Evolutionary conservation across 176 grass and related monocot genomes (phyloP).

Genomic region (Phoenix roebelenii): DNA sequence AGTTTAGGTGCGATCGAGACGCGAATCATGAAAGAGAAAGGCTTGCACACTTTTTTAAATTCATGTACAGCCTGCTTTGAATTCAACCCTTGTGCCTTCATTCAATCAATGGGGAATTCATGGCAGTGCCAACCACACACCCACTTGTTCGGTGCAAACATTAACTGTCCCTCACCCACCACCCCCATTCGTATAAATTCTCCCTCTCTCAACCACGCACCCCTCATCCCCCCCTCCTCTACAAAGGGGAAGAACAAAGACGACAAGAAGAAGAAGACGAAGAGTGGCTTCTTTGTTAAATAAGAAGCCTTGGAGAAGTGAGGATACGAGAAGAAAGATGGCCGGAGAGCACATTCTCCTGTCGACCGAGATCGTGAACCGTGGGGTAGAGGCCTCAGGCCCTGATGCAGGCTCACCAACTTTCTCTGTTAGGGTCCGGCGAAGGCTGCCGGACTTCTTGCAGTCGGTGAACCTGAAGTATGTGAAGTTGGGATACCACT

Average conservation of each 20-base stretch:
- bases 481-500: constrained; percentile 84
- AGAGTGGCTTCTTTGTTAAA: too few species aligned
- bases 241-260: too few species aligned
- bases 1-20: too few species aligned
- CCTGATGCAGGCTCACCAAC: constrained; percentile 88
- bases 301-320: neutral
- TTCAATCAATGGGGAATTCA: constrained; percentile 10
- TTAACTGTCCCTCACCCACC: constrained; percentile 40
- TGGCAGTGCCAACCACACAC: constrained; percentile 4
- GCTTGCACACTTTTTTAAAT: too few species aligned
- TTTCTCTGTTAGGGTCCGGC: constrained; percentile 80
- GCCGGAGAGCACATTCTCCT: constrained; percentile 70
- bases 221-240: neutral
- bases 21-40: too few species aligned
- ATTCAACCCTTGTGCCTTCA: neutral
- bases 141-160: constrained; percentile 24
- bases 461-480: constrained; percentile 99
- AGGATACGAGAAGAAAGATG: constrained; percentile 20
- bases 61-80: too few species aligned
- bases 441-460: constrained; percentile 87
- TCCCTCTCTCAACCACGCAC: neutral
- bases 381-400: constrained; percentile 76
- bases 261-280: too few species aligned
- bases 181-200: constrained; percentile 10
- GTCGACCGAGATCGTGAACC: constrained; percentile 93